These are phyloP conservation scores for Naganishia kalamii DNA, from an alignment of 768 basidiomycete species.

Conservation along the genomic window DNA sequence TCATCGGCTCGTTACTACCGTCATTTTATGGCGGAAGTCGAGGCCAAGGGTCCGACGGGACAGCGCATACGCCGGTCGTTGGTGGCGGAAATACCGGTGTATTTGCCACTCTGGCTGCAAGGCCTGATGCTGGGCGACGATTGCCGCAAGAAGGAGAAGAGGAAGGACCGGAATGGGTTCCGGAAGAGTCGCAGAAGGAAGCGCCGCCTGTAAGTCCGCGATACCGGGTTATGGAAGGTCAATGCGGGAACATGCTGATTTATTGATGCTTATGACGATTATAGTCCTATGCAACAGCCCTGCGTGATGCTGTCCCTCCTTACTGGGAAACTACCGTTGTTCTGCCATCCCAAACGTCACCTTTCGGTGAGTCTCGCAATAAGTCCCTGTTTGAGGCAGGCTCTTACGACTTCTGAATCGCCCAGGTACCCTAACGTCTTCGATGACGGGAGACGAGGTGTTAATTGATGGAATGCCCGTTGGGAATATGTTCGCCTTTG, in stretches of 20 bases:
- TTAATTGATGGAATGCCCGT: constrained; percentile 80
- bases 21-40: constrained; percentile 34
- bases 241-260: constrained; percentile 7
- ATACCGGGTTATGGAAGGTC: not conserved
- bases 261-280: constrained; percentile 36
- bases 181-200: constrained; percentile 74
- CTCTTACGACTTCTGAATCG: not conserved
- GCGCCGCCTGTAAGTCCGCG: constrained; percentile 56
- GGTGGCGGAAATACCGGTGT: constrained; percentile 75
- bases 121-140: constrained; percentile 55
- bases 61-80: constrained; percentile 22
- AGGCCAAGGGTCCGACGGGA: constrained; percentile 1
- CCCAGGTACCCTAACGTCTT: constrained; percentile 52
- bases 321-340: constrained; percentile 97
- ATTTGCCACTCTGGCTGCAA: constrained; percentile 88
- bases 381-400: not conserved
- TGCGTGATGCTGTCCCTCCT: constrained; percentile 80
- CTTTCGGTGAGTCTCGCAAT: constrained; percentile 34
- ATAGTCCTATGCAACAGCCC: constrained; percentile 74
- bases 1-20: constrained; percentile 58
- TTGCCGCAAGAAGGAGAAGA: constrained; percentile 30
- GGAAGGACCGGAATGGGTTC: constrained; percentile 55
- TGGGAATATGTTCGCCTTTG: constrained; percentile 54
- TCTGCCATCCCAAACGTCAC: constrained; percentile 54
- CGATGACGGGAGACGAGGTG: constrained; percentile 60